A percentile compares a stretch with the other conserved stretches of the same genome.
phyloP scores from a whole-genome alignment of 176 grass and related monocot species.

The Zoysia pacifica region DNA sequence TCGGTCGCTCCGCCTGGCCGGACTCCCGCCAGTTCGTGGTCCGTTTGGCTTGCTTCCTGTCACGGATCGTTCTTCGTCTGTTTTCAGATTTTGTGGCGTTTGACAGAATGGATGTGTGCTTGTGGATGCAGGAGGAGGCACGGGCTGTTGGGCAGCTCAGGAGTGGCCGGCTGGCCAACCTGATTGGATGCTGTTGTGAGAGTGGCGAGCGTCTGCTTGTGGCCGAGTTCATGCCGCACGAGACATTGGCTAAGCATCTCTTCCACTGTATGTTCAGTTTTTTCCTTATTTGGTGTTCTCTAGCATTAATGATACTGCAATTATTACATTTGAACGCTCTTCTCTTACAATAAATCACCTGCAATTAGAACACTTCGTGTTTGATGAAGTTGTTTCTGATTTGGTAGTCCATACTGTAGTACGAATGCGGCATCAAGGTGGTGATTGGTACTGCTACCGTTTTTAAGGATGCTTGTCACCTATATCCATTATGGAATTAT shows the following conservation, averaged over 20 bases:
- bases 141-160: slow-evolving; percentile 69
- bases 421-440: slow-evolving; percentile 14
- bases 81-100: neutral
- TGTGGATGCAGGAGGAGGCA: slow-evolving; percentile 62
- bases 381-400: slow-evolving; percentile 6
- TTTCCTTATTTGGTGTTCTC: neutral
- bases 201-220: slow-evolving; percentile 72
- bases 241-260: slow-evolving; percentile 84
- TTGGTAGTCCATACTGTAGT: neutral
- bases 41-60: neutral
- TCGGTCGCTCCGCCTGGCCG: slow-evolving; percentile 68
- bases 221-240: slow-evolving; percentile 75
- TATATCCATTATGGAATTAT: slow-evolving; percentile 8
- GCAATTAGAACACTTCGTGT: neutral
- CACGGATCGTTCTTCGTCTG: neutral
- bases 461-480: neutral
- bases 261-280: slow-evolving; percentile 69
- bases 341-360: neutral
- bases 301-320: neutral
- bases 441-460: slow-evolving; percentile 32
- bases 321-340: neutral
- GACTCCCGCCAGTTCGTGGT: slow-evolving; percentile 79
- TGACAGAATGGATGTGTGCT: slow-evolving; percentile 3
- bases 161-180: slow-evolving; percentile 66
- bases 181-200: slow-evolving; percentile 79